A percentile compares a stretch with the other conserved stretches of the same genome.
Conservation (phyloP, 2,329 filamentous ascomycete genomes). For the Diaporthe amygdali region DNA sequence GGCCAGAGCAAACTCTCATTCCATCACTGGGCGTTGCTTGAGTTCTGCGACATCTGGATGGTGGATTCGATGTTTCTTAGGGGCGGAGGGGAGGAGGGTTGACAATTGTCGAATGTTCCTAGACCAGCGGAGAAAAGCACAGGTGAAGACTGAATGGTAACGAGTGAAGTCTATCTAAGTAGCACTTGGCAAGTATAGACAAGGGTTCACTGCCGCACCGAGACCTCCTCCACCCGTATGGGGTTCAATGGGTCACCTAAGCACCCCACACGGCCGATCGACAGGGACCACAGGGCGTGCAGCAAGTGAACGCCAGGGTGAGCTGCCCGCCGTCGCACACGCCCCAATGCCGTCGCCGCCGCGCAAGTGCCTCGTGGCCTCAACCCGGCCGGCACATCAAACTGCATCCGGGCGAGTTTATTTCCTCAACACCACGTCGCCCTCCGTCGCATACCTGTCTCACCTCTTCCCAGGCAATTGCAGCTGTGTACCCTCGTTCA, state of each 20-base stretch:
- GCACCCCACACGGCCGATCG: constrained; percentile 1
- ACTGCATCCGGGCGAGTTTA: background rate
- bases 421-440: background rate
- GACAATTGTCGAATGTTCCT: background rate
- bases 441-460: background rate
- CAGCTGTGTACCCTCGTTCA: background rate
- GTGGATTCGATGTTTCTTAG: background rate
- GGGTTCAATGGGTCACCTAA: background rate
- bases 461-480: background rate
- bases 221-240: background rate
- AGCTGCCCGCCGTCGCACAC: background rate
- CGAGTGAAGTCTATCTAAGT: background rate
- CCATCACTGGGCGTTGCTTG: background rate
- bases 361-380: constrained; percentile 20
- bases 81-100: background rate
- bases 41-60: background rate
- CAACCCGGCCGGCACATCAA: background rate
- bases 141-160: background rate
- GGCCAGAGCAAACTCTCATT: background rate
- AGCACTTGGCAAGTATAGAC: background rate
- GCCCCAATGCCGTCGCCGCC: background rate
- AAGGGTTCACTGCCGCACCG: background rate
- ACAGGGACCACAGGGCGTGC: constrained; percentile 1
- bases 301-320: background rate
- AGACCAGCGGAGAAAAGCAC: background rate